Evolutionary conservation across 768 basidiomycete species (phyloP).

Genomic region (Podaxis sp.): DNA sequence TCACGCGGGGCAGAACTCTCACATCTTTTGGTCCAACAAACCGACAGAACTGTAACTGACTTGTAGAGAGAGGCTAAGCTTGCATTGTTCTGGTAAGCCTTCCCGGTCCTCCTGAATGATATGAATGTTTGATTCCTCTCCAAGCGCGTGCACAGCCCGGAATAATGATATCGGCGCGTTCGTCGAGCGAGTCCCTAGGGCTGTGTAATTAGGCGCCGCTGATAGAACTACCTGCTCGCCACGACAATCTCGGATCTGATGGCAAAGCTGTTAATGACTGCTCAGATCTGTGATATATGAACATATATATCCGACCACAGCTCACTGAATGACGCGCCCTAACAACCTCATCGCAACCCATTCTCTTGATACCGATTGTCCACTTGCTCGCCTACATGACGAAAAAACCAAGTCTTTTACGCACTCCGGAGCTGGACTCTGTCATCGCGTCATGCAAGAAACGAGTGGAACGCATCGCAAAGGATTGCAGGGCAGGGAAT

Average conservation of each 20-base stretch:
- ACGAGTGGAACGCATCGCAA: conserved; percentile 43
- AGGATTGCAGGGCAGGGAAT: conserved; percentile 45
- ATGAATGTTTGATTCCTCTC: too few relatives aligned
- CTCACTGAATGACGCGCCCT: neutral
- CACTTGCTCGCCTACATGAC: neutral
- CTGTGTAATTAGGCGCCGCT: neutral
- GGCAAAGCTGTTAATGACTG: neutral
- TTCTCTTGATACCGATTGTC: neutral
- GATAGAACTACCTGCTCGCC: neutral
- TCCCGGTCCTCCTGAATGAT: too few relatives aligned
- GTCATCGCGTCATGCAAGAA: conserved; percentile 44
- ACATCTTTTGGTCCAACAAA: too few relatives aligned
- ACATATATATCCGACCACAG: neutral
- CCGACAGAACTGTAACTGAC: too few relatives aligned
- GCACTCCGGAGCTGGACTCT: conserved; percentile 43
- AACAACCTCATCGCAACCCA: neutral
- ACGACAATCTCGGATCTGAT: conserved; percentile 4
- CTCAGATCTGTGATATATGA: neutral
- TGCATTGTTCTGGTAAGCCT: too few relatives aligned
- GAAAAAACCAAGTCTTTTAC: conserved; percentile 14
- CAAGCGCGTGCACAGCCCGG: too few relatives aligned
- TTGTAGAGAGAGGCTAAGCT: too few relatives aligned
- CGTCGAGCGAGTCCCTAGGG: neutral
- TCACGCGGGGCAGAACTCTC: too few relatives aligned
- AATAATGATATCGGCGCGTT: too few relatives aligned